Conservation (phyloP, 202 grass and related monocot genomes). For the Saccharum hybrid region DNA sequence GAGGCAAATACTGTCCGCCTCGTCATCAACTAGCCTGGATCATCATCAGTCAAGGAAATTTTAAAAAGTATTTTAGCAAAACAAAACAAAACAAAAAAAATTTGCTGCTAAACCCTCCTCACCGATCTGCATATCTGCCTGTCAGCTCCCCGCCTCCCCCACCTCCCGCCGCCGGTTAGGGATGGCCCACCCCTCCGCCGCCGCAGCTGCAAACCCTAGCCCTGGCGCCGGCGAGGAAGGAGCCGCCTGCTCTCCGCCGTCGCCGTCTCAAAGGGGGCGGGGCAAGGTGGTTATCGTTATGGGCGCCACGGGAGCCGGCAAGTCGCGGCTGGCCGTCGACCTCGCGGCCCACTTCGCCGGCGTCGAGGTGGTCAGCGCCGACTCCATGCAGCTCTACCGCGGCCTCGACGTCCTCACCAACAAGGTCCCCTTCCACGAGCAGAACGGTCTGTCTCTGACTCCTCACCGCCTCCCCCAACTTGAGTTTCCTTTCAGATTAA, state of each 20-base stretch:
- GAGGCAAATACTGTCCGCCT: too few species aligned
- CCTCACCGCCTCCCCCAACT: background rate
- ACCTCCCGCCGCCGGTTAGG: background rate
- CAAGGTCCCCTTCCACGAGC: constrained; percentile 74
- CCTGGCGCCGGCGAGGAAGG: constrained; percentile 16
- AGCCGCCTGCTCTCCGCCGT: background rate
- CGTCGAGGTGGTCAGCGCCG: constrained; percentile 83
- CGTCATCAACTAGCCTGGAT: background rate
- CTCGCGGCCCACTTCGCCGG: constrained; percentile 67
- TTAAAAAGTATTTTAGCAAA: background rate
- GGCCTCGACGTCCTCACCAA: constrained; percentile 89
- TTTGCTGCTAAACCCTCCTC: too few species aligned
- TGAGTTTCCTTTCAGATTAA: background rate
- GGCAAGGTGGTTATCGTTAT: constrained; percentile 82
- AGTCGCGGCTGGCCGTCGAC: constrained; percentile 88
- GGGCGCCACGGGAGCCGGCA: constrained; percentile 92
- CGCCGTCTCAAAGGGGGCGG: constrained; percentile 1
- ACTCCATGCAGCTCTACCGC: constrained; percentile 94
- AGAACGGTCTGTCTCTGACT: constrained; percentile 69
- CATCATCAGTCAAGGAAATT: background rate
- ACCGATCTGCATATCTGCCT: background rate
- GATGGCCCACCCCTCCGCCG: constrained; percentile 32
- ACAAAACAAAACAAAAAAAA: background rate
- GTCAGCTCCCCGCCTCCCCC: background rate
- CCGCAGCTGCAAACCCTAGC: constrained; percentile 41